These are phyloP conservation scores for Isabelozyma heimii DNA, from an alignment of 805 yeast genomes.

Conservation along the genomic window DNA sequence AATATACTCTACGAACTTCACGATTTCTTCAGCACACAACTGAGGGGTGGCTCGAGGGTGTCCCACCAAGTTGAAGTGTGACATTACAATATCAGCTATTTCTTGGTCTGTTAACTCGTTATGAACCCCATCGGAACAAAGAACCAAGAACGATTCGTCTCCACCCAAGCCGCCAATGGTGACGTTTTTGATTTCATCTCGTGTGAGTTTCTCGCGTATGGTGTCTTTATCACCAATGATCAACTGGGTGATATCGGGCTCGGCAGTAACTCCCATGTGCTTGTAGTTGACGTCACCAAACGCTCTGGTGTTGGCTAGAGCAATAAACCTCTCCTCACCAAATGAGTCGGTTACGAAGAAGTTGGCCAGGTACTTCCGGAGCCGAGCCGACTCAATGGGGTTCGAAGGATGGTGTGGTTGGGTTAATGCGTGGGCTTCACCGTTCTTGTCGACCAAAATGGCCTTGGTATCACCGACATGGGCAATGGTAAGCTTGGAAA, in stretches of 20 bases:
- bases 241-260: slow-evolving; percentile 78
- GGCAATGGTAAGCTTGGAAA: slow-evolving; percentile 69
- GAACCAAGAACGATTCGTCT: slow-evolving; percentile 79
- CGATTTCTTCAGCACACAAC: slow-evolving; percentile 78
- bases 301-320: slow-evolving; percentile 87
- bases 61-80: slow-evolving; percentile 65
- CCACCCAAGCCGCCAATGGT: slow-evolving; percentile 62
- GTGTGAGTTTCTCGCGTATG: slow-evolving; percentile 35
- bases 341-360: slow-evolving; percentile 82
- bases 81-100: slow-evolving; percentile 77
- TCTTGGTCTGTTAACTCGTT: slow-evolving; percentile 85
- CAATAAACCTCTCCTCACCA: slow-evolving; percentile 83
- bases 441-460: slow-evolving; percentile 75
- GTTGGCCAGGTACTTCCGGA: slow-evolving; percentile 58
- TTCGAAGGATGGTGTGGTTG: slow-evolving; percentile 85
- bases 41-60: slow-evolving; percentile 76
- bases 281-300: slow-evolving; percentile 88
- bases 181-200: slow-evolving; percentile 29
- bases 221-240: slow-evolving; percentile 56
- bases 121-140: slow-evolving; percentile 87
- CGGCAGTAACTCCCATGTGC: slow-evolving; percentile 82
- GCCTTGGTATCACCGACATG: slow-evolving; percentile 94
- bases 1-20: slow-evolving; percentile 76
- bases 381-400: slow-evolving; percentile 69
- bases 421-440: slow-evolving; percentile 77